Evolutionary conservation across 129 eudicot genomes (phyloP), one percentile per base, ranked within the genome.

Genomic region (Saposhnikovia divaricata): DNA sequence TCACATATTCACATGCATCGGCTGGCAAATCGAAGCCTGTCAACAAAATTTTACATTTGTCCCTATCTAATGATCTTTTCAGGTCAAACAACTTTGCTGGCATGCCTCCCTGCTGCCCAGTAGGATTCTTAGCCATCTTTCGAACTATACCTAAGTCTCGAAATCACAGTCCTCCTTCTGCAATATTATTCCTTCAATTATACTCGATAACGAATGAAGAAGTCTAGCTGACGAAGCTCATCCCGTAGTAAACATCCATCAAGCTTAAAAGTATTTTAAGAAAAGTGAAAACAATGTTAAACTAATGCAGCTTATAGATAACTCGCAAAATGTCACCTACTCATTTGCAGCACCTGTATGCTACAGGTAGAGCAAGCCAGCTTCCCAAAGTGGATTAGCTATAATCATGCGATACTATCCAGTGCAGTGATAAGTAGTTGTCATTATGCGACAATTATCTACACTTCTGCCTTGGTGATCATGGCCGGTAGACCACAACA

Each of bases 61-160:
- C 46, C 46, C 8, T 18, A 6, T 6, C 40, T 9, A 81, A 76
- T 66, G 81, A 78, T 79, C 83, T 78, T 73, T 9, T 43, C 12
- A 74, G 77, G 77, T 80, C 86, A 79, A 53, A 40, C 68, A 79
- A 55, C 55, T 59, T 77, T 59, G 89, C 80, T 83, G 86, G 86
- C 86, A 50, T 86, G 86, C 80, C 71, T 46, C 81, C 82, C 78
- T 39, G 70, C 88, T 83, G 39, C 72, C 82, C 81, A 65, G 71
- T 7, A 46, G 50, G 2, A 46, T 46, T 46, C 50, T 46, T 46
- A 50, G 6, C 55, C 19, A 50, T 50, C 55, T 50, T 50, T 50
- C 21, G 55, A 14, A 50, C 21, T 0, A 47, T 2, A 50, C 21
- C 19, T 6, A 21, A 21, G 65, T 23, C 11, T 23, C 65, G 2